A percentile compares a stretch with the other conserved stretches of the same genome.
Conservation (phyloP, 495 filamentous ascomycete genomes). For the Neurospora sp. region DNA sequence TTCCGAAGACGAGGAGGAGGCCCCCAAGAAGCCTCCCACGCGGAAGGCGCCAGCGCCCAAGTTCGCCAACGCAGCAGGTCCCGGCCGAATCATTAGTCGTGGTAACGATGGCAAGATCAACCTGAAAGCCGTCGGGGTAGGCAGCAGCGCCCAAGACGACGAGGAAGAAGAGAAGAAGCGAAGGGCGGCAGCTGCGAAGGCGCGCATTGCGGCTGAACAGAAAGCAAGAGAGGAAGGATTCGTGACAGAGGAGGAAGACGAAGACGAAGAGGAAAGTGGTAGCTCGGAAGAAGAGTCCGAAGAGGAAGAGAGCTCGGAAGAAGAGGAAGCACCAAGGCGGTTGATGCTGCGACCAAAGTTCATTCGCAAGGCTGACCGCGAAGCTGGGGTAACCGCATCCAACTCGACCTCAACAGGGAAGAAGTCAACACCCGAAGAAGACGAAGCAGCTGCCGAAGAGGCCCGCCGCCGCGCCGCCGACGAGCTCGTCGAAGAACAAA, state of each 20-base stretch:
- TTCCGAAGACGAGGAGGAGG: constrained; percentile 29
- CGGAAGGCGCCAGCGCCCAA: constrained; percentile 44
- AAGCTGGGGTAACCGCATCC: constrained; percentile 14
- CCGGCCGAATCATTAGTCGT: constrained; percentile 39
- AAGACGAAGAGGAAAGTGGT: constrained; percentile 19
- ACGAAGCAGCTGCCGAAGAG: constrained; percentile 40
- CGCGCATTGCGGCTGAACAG: constrained; percentile 31
- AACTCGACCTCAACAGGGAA: constrained; percentile 1
- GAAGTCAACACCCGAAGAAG: constrained; percentile 1
- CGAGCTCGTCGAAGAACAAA: constrained; percentile 75
- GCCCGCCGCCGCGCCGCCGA: constrained; percentile 57
- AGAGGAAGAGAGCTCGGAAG: constrained; percentile 24
- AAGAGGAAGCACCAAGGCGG: constrained; percentile 61
- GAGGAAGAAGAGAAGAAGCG: constrained; percentile 35
- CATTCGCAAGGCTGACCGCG: constrained; percentile 71
- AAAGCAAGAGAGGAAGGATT: constrained; percentile 62
- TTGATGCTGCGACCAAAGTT: constrained; percentile 83
- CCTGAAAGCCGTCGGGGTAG: constrained; percentile 28
- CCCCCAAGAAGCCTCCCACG: constrained; percentile 18
- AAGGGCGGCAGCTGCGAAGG: constrained; percentile 30
- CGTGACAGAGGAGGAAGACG: constrained; percentile 49
- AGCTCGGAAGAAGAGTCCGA: constrained; percentile 38
- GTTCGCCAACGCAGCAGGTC: constrained; percentile 43
- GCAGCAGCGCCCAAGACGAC: constrained; percentile 27
- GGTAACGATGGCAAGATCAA: constrained; percentile 59